These are phyloP conservation scores for Eimeria praecox DNA, from an alignment of 169 alveolate species.

Conservation along the genomic window DNA sequence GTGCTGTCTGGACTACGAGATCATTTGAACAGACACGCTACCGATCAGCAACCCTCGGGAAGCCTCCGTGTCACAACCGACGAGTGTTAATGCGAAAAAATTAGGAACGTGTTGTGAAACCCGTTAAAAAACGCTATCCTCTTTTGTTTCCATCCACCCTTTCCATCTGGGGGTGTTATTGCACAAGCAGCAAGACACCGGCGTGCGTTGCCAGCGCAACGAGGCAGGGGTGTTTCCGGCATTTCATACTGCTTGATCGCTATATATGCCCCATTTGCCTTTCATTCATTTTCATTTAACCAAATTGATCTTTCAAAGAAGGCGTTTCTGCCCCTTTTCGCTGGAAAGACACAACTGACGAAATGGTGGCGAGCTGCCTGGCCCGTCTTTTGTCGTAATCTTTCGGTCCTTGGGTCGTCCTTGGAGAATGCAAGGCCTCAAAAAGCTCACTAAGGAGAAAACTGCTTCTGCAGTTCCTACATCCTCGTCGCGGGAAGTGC, in stretches of 20 bases:
- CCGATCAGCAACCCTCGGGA: not conserved
- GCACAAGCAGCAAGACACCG: not conserved
- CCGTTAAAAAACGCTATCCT: not conserved
- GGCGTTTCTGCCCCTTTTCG: not conserved
- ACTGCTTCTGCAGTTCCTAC: not conserved
- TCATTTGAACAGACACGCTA: not conserved
- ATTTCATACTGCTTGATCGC: not conserved
- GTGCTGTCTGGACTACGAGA: not conserved
- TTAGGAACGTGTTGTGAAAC: not conserved
- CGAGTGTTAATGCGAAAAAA: not conserved
- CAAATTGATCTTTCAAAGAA: not conserved
- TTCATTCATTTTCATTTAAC: not conserved
- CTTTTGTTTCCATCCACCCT: not conserved
- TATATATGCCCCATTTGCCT: not conserved
- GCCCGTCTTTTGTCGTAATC: not conserved
- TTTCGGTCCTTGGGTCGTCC: not conserved
- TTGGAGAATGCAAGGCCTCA: slow-evolving; percentile 62
- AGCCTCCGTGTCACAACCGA: not conserved
- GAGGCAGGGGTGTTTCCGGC: not conserved
- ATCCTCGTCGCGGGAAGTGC: slow-evolving; percentile 13
- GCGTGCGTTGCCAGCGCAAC: not conserved
- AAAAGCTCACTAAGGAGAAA: slow-evolving; percentile 24
- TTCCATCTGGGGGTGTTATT: not conserved
- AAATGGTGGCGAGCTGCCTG: not conserved
- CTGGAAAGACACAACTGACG: not conserved